phyloP scores from a whole-genome alignment of 1,284 basidiomycete genomes.

The Cryptococcus sp. region DNA sequence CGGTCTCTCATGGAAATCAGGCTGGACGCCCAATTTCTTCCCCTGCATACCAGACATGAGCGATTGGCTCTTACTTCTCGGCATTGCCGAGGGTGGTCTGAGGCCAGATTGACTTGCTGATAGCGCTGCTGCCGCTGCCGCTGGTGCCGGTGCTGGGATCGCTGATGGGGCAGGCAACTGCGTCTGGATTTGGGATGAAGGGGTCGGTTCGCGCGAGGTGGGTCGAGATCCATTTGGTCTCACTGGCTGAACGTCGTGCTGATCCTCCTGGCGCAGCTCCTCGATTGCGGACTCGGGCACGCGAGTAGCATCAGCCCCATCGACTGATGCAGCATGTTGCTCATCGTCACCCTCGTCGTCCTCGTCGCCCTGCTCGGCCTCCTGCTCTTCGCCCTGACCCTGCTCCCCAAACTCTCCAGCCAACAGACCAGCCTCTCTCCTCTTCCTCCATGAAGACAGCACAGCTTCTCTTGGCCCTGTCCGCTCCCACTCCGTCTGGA shows the following conservation, averaged over 20 bases:
- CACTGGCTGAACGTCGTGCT: no score
- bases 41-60: slow-evolving; percentile 5
- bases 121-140: neutral
- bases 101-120: neutral
- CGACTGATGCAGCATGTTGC: no score
- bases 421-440: no score
- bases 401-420: neutral
- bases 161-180: no score
- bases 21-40: slow-evolving; percentile 9
- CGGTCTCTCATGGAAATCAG: slow-evolving; percentile 11
- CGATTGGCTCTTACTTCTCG: slow-evolving; percentile 1
- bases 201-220: slow-evolving; percentile 8
- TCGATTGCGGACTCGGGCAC: no score
- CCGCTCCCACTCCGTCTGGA: slow-evolving; percentile 46
- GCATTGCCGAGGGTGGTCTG: neutral
- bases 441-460: slow-evolving; percentile 25
- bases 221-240: neutral
- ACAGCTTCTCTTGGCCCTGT: slow-evolving; percentile 46
- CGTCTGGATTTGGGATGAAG: neutral
- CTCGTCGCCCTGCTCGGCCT: neutral
- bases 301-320: no score
- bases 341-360: neutral
- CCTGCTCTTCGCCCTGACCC: neutral
- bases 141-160: no score
- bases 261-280: no score